phyloP scores from a whole-genome alignment of 305 asterid species.

The Solanum chacoense region DNA sequence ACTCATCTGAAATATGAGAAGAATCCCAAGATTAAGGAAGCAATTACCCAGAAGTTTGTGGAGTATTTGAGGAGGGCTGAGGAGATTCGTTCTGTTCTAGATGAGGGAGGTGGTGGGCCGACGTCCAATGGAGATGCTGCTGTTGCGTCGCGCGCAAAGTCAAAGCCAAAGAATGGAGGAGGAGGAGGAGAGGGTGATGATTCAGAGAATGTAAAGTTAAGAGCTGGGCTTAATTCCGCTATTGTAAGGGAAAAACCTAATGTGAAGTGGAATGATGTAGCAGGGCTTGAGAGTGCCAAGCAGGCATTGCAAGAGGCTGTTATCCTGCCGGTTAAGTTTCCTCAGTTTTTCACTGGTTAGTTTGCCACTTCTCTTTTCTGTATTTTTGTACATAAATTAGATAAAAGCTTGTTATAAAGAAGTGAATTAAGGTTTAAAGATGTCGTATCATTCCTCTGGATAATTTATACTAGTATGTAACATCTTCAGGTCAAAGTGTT shows the following conservation, averaged over 20 bases:
- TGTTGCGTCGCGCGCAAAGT: constrained; percentile 64
- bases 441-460: not conserved
- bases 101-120: constrained; percentile 83
- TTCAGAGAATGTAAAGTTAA: constrained; percentile 67
- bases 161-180: constrained; percentile 24
- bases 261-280: constrained; percentile 92
- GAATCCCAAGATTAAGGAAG: constrained; percentile 90
- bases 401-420: not conserved
- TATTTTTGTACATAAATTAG: not conserved
- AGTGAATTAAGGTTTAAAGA: not conserved
- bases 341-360: constrained; percentile 88
- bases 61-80: constrained; percentile 95
- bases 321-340: constrained; percentile 91
- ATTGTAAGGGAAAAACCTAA: constrained; percentile 88
- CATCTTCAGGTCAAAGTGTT: not conserved
- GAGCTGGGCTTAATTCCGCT: constrained; percentile 83
- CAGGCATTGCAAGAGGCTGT: constrained; percentile 96
- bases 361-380: not conserved
- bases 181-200: constrained; percentile 77
- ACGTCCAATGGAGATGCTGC: constrained; percentile 59
- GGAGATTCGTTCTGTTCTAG: constrained; percentile 90
- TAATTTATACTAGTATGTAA: not conserved
- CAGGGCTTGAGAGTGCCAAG: constrained; percentile 96
- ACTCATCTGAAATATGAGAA: constrained; percentile 95
- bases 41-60: constrained; percentile 86